Evolutionary conservation across 1,284 basidiomycete genomes (phyloP), one percentile per base, ranked within the genome.

Genomic region (Ceratobasidium sp.): DNA sequence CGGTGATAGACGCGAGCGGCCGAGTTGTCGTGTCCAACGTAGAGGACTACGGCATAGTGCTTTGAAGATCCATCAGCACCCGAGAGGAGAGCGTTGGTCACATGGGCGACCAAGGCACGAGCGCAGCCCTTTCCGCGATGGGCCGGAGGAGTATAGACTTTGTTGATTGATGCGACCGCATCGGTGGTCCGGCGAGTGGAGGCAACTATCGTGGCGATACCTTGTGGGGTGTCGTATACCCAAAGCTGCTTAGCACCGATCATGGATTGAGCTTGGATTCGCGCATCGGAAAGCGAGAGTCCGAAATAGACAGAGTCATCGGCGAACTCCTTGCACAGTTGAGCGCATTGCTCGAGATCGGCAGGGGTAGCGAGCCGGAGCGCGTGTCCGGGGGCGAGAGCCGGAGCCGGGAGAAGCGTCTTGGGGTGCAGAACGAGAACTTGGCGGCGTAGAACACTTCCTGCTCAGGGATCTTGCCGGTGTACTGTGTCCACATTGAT

Each of bases 151-250:
- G 89, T 90, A 76, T 82, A 87, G 0, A 91, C 89, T 77, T 91
- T 91, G 50, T 87, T 88, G 59, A 90, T 88, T 0, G 87, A 85
- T 9, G 85, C 85, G 10, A 87, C 83, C 6, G 50, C 64, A 10
- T 76, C 81, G 2, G 82, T 80, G 45, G 81, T 85, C 72, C 85
- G 85, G 2, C 89, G 81, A 2, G 88, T 89, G 50, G 84, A 85
- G 12, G 89, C 89, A 1, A 88, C 88, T 43, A 92, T 86, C 18
- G 84, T 91, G 0, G 90, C 88, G 36, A 89, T 84, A 61, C 82
- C 65, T 4, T 79, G 62, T 1, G 77, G 73, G 21, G 87, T 80
- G 53, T 83, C 80, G 74, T 88, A 87, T 0, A 91, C 86, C 90
- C 90, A 92, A 1, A 87, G 83, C 71, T 86, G 82, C 10, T 79